Percentiles rank a stretch among this genome's conserved stretches.
Evolutionary conservation across 768 basidiomycete species (phyloP).

Genomic region (Lanmaoa pseudosensibilis): DNA sequence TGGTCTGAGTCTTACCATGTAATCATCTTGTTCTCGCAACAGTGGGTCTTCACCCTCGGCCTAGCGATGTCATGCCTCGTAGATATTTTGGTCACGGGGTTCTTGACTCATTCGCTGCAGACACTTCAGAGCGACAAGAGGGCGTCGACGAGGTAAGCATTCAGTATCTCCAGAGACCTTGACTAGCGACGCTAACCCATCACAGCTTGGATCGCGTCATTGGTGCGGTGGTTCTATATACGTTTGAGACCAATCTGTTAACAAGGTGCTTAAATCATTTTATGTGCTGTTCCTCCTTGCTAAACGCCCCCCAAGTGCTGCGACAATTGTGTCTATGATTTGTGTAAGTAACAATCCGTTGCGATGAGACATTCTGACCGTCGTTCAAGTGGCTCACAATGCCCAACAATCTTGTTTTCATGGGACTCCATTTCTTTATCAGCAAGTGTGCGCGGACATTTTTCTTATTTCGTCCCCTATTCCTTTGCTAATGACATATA

Average conservation of each 20-base stretch:
- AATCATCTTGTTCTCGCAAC: not conserved
- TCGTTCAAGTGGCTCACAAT: slow-evolving; percentile 44
- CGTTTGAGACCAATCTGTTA: slow-evolving; percentile 52
- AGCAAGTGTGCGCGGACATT: slow-evolving; percentile 42
- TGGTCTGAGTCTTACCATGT: not conserved
- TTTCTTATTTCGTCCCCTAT: not conserved
- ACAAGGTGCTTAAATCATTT: slow-evolving; percentile 38
- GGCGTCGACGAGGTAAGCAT: slow-evolving; percentile 37
- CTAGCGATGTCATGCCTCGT: slow-evolving; percentile 49
- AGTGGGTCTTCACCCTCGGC: slow-evolving; percentile 55
- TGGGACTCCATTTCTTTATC: slow-evolving; percentile 55
- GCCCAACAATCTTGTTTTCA: slow-evolving; percentile 49
- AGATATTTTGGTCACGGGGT: slow-evolving; percentile 49
- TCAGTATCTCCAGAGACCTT: not conserved
- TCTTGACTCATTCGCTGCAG: slow-evolving; percentile 44
- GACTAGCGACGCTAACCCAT: not conserved
- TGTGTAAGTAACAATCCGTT: slow-evolving; percentile 34
- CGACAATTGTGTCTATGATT: slow-evolving; percentile 42
- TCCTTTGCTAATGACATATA: not conserved
- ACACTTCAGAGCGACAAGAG: slow-evolving; percentile 41
- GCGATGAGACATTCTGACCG: not conserved
- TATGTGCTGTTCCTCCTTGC: not conserved
- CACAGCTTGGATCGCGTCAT: slow-evolving; percentile 48
- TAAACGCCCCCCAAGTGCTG: slow-evolving; percentile 30
- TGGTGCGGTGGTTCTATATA: slow-evolving; percentile 48